Percentiles rank a stretch among this genome's conserved stretches.
These are phyloP conservation scores for Zelonia costaricensis DNA, from an alignment of 208 protist species.

Conservation along the genomic window DNA sequence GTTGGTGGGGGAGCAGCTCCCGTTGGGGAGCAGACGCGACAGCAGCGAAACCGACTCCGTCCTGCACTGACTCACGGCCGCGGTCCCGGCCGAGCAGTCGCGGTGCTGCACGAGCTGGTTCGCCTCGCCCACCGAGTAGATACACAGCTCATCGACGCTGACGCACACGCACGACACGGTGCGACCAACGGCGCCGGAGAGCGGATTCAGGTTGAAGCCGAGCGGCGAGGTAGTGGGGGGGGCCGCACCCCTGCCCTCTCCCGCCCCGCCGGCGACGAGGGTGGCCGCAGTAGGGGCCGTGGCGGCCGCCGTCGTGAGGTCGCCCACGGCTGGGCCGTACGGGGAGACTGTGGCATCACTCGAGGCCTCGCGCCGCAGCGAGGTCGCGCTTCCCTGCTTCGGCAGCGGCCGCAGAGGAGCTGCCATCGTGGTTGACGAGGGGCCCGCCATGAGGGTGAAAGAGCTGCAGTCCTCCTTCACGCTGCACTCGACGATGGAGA, in stretches of 20 bases:
- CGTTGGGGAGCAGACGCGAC: not conserved
- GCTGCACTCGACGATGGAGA: slow-evolving; percentile 50
- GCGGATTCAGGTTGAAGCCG: slow-evolving; percentile 3
- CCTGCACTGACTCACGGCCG: not conserved
- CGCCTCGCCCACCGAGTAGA: slow-evolving; percentile 65
- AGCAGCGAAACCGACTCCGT: slow-evolving; percentile 13
- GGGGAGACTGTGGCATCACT: not conserved
- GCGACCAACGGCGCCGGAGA: slow-evolving; percentile 19
- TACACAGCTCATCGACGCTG: slow-evolving; percentile 69
- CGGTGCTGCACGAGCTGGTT: slow-evolving; percentile 25
- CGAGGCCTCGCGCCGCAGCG: not conserved
- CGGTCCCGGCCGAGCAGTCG: not conserved
- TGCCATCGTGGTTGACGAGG: slow-evolving; percentile 29
- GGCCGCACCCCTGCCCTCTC: not conserved
- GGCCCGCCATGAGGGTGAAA: slow-evolving; percentile 65
- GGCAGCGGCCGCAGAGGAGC: slow-evolving; percentile 1
- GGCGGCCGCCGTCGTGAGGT: not conserved
- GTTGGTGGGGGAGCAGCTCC: not conserved
- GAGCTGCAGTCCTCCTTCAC: slow-evolving; percentile 72
- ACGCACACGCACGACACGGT: slow-evolving; percentile 68
- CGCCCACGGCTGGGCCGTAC: not conserved
- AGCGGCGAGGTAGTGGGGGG: not conserved
- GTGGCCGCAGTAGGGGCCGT: too few relatives aligned
- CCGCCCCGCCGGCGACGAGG: too few relatives aligned
- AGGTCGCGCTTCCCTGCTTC: not conserved